These are phyloP conservation scores for Colletotrichum tofieldiae DNA, from an alignment of 2,329 filamentous ascomycete species.

Conservation along the genomic window DNA sequence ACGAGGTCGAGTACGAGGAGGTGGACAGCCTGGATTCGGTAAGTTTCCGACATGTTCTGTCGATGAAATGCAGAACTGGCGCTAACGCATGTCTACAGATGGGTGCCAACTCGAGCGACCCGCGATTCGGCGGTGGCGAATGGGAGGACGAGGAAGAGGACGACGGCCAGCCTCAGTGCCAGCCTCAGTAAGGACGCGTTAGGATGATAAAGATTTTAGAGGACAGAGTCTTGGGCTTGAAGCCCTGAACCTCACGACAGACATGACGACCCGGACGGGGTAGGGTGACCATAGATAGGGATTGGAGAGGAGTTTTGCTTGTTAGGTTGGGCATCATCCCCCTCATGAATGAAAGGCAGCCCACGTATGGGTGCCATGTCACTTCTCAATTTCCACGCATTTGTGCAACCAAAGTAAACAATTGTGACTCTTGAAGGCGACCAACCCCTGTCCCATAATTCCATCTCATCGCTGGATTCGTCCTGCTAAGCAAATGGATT, in stretches of 20 bases:
- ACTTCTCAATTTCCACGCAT: conserved; percentile 15
- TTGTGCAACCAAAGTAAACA: background rate
- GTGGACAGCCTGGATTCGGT: conserved; percentile 87
- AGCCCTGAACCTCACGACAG: conserved; percentile 38
- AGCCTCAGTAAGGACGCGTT: conserved; percentile 72
- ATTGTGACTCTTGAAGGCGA: background rate
- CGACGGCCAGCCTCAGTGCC: conserved; percentile 78
- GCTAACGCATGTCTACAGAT: conserved; percentile 65
- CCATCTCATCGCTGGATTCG: background rate
- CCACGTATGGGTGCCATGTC: conserved; percentile 29
- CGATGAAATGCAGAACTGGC: background rate
- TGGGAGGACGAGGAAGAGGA: conserved; percentile 83
- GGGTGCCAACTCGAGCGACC: conserved; percentile 80
- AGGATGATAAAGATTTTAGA: conserved; percentile 34
- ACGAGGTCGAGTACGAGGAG: conserved; percentile 91
- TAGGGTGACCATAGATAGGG: conserved; percentile 41
- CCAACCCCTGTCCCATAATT: background rate
- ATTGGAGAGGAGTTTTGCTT: conserved; percentile 43
- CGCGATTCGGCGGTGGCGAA: conserved; percentile 73
- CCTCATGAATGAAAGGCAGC: conserved; percentile 41
- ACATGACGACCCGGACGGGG: conserved; percentile 40
- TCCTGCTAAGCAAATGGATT: background rate
- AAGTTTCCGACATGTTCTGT: conserved; percentile 48
- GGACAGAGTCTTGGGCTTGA: conserved; percentile 37
- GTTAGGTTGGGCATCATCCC: conserved; percentile 40